phyloP scores from a whole-genome alignment of 805 yeast species.

The Candida vaughaniae region DNA sequence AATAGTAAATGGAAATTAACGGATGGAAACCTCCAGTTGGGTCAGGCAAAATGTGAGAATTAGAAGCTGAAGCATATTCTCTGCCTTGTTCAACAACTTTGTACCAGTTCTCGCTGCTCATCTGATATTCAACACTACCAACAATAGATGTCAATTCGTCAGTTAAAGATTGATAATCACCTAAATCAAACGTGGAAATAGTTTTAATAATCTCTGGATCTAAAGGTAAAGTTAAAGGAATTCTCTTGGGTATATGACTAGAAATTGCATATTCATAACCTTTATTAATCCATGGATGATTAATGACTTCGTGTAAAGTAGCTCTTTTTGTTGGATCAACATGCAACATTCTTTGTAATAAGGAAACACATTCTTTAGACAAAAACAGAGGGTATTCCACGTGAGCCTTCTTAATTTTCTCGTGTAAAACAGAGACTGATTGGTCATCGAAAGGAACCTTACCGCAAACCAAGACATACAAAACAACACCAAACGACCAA shows the following conservation, averaged over 20 bases:
- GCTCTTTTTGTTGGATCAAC: constrained; percentile 87
- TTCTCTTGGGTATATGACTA: constrained; percentile 72
- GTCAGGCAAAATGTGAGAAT: constrained; percentile 48
- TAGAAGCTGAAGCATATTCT: constrained; percentile 34
- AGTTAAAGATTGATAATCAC: constrained; percentile 57
- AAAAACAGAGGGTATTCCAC: constrained; percentile 88
- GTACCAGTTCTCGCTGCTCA: constrained; percentile 64
- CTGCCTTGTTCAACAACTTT: constrained; percentile 38
- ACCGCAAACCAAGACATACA: constrained; percentile 94
- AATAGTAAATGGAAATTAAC: constrained; percentile 76
- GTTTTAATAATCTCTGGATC: constrained; percentile 66
- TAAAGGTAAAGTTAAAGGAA: constrained; percentile 70
- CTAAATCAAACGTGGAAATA: constrained; percentile 78
- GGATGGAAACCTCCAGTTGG: constrained; percentile 92
- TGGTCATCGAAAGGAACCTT: constrained; percentile 98
- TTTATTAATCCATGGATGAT: constrained; percentile 93
- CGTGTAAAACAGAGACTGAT: constrained; percentile 86
- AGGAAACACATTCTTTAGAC: constrained; percentile 74
- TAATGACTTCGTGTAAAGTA: constrained; percentile 68
- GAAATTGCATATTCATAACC: constrained; percentile 77
- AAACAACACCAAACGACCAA: constrained; percentile 97
- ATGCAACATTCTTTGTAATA: constrained; percentile 84
- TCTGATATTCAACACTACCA: constrained; percentile 62
- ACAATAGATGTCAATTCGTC: constrained; percentile 58
- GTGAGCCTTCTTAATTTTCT: constrained; percentile 86